Conservation (phyloP, 345 rosid genomes). For the Bretschneidera sinensis region DNA sequence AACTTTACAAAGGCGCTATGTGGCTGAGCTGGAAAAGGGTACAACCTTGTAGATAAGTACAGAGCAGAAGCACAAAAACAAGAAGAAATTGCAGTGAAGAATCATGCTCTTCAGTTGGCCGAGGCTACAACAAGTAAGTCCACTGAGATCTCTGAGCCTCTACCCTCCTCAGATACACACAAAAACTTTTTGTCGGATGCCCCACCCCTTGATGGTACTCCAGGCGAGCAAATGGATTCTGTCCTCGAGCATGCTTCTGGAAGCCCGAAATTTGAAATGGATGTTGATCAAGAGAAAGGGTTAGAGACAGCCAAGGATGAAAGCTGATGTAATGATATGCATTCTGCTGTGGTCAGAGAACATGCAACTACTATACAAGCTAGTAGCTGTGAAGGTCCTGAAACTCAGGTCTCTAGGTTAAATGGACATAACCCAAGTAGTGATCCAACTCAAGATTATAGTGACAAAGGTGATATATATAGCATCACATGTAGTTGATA, state of each 20-base stretch:
- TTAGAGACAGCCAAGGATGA: constrained; percentile 3
- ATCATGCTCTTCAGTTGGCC: constrained; percentile 24
- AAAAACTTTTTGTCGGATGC: constrained; percentile 7
- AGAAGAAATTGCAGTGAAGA: constrained; percentile 44
- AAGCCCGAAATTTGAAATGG: constrained; percentile 10
- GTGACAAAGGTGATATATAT: not conserved
- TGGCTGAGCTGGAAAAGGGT: constrained; percentile 55
- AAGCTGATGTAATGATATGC: constrained; percentile 10
- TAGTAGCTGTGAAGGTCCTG: too few relatives aligned
- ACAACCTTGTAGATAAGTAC: constrained; percentile 35
- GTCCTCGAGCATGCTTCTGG: not conserved
- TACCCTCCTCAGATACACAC: constrained; percentile 6
- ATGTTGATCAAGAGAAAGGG: constrained; percentile 20
- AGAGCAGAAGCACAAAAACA: constrained; percentile 53
- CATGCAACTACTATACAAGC: not conserved
- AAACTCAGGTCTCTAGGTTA: not conserved
- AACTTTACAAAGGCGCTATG: constrained; percentile 68
- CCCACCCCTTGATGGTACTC: constrained; percentile 10
- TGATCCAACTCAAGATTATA: not conserved
- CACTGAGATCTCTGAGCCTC: constrained; percentile 15
- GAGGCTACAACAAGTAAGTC: constrained; percentile 24
- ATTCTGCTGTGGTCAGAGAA: constrained; percentile 8
- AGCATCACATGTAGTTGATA: not conserved
- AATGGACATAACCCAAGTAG: not conserved
- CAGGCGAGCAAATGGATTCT: not conserved